Percentiles rank a stretch among this genome's conserved stretches.
Evolutionary conservation across 2,329 filamentous ascomycete genomes (phyloP).

Genomic region (Sporothrix brunneoviolacea): DNA sequence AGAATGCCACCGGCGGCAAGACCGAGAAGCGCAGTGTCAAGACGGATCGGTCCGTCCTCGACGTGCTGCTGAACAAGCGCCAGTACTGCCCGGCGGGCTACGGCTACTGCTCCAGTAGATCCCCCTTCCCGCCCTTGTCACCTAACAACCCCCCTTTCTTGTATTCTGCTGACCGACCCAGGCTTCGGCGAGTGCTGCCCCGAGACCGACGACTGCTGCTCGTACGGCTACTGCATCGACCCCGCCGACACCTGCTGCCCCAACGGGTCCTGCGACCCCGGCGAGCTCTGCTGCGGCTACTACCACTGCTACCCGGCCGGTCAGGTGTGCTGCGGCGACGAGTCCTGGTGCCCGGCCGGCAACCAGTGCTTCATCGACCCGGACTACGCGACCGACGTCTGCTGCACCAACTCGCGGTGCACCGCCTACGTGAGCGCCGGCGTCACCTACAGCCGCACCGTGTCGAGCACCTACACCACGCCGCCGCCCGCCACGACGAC

Average conservation of each 20-base stretch:
- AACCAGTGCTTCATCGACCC: slow-evolving; percentile 18
- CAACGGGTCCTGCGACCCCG: slow-evolving; percentile 17
- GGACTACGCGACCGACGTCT: slow-evolving; percentile 12
- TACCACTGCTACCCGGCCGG: slow-evolving; percentile 20
- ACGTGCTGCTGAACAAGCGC: slow-evolving; percentile 16
- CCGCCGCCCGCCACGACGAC: slow-evolving; percentile 11
- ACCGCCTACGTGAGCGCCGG: slow-evolving; percentile 21
- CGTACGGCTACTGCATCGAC: slow-evolving; percentile 21
- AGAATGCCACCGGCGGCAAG: not conserved
- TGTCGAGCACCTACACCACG: slow-evolving; percentile 15
- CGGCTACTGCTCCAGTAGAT: slow-evolving; percentile 18
- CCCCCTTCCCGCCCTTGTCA: not conserved
- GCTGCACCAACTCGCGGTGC: slow-evolving; percentile 22
- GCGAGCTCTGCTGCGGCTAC: slow-evolving; percentile 19
- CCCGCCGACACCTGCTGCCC: slow-evolving; percentile 19
- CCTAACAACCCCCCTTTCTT: not conserved
- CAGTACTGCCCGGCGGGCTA: slow-evolving; percentile 19
- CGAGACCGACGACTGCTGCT: slow-evolving; percentile 16
- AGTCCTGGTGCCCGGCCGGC: slow-evolving; percentile 19
- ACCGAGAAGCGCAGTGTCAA: not conserved
- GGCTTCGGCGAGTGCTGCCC: slow-evolving; percentile 18
- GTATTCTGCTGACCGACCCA: not conserved
- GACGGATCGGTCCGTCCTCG: slow-evolving; percentile 8
- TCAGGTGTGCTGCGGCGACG: slow-evolving; percentile 20
- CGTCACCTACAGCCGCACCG: slow-evolving; percentile 17